phyloP scores from a whole-genome alignment of 2,329 filamentous ascomycete genomes.

The Cladophialophora chaetospira region DNA sequence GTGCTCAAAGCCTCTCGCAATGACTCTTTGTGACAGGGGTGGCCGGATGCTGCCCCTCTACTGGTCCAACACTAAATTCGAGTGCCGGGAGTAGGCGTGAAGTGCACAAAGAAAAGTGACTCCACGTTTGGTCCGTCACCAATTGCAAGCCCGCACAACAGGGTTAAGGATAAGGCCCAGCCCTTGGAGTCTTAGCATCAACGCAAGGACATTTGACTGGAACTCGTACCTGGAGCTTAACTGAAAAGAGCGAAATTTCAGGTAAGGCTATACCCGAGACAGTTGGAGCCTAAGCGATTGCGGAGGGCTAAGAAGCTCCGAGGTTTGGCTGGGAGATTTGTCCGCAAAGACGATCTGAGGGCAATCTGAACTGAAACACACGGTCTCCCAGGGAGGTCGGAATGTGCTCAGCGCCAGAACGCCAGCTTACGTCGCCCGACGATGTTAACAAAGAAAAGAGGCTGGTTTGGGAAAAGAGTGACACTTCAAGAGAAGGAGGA shows the following conservation, averaged over 20 bases:
- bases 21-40: constrained; percentile 4
- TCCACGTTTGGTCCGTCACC: constrained; percentile 8
- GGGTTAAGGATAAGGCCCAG: constrained; percentile 1
- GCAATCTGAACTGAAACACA: constrained; percentile 29
- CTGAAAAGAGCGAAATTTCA: constrained; percentile 4
- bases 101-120: constrained; percentile 11
- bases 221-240: constrained; percentile 19
- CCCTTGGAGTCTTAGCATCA: background rate
- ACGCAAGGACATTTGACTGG: background rate
- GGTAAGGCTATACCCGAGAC: constrained; percentile 13
- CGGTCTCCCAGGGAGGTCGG: constrained; percentile 4
- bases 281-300: constrained; percentile 7
- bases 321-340: constrained; percentile 17
- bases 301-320: constrained; percentile 14
- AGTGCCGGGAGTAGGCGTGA: no score
- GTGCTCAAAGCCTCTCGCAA: background rate
- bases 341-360: constrained; percentile 17
- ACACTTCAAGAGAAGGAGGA: constrained; percentile 6
- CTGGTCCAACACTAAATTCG: background rate
- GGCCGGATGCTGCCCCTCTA: background rate
- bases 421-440: constrained; percentile 1
- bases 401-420: background rate
- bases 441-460: background rate
- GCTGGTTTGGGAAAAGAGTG: constrained; percentile 1
- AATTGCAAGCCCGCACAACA: constrained; percentile 6